Conservation (phyloP, 2,329 filamentous ascomycete genomes). For the Davidsoniella neocaledoniae region DNA sequence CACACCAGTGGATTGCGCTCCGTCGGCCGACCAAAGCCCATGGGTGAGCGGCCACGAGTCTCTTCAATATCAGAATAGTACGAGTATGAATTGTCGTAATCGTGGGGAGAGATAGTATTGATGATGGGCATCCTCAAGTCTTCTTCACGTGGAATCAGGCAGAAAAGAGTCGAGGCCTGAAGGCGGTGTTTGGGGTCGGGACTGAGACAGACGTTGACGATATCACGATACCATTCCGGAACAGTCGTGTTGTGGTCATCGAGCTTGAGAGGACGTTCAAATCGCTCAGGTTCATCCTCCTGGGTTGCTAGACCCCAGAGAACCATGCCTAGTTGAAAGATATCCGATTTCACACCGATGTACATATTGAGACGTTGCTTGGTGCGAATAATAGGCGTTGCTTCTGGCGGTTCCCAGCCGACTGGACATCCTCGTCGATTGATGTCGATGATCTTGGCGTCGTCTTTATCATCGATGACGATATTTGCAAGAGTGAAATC, state of each 20-base stretch:
- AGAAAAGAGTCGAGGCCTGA: slow-evolving; percentile 56
- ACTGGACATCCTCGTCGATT: slow-evolving; percentile 94
- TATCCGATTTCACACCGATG: slow-evolving; percentile 92
- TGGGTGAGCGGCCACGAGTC: slow-evolving; percentile 9
- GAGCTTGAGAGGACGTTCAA: slow-evolving; percentile 47
- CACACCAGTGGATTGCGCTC: slow-evolving; percentile 10
- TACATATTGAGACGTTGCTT: slow-evolving; percentile 90
- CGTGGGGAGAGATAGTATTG: slow-evolving; percentile 14
- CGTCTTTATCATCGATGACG: slow-evolving; percentile 66
- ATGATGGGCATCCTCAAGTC: slow-evolving; percentile 14
- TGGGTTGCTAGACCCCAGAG: slow-evolving; percentile 80
- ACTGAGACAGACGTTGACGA: slow-evolving; percentile 63
- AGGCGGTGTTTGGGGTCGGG: slow-evolving; percentile 54
- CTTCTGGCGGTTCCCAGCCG: slow-evolving; percentile 93
- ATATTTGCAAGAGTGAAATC: slow-evolving; percentile 97
- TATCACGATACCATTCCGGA: slow-evolving; percentile 60
- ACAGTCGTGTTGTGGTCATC: slow-evolving; percentile 39
- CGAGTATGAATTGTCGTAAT: slow-evolving; percentile 4
- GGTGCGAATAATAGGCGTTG: slow-evolving; percentile 67
- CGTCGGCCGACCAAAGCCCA: slow-evolving; percentile 10
- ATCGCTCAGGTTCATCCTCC: slow-evolving; percentile 76
- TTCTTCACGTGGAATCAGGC: slow-evolving; percentile 40
- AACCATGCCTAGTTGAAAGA: slow-evolving; percentile 94
- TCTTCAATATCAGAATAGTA: slow-evolving; percentile 10
- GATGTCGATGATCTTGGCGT: slow-evolving; percentile 97